Evolutionary conservation across 176 grass and related monocot species (phyloP), one percentile per base, ranked within the genome.

Genomic region (Oryza nivara): DNA sequence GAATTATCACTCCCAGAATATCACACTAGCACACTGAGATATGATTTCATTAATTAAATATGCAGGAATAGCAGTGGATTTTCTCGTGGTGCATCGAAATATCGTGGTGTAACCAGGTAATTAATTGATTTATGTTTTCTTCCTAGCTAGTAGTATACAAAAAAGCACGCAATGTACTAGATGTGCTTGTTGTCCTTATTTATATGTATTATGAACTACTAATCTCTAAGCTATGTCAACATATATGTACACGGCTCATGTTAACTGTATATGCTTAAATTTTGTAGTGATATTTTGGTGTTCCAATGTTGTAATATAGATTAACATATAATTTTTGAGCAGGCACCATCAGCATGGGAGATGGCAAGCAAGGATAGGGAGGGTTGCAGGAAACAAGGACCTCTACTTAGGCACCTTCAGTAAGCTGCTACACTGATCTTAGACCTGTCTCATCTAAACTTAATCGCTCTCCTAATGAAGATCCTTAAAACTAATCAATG

Each of bases 341-440:
- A 91, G 92, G 47, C 92, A 94, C 72, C 92, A 94, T 82, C 92
- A 94, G 34, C 92, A 94, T 65, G 92, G 92, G 11, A 88, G 92
- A 77, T 94, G 92, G 92, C 92, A 94, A 87, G 92, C 92, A 81
- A 94, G 92, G 73, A 94, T 94, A 49, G 92, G 92, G 56, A 81
- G 92, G 80, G 92, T 94, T 77, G 89, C 92, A 34, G 92, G 92
- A 47, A 94, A 94, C 80, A 94, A 94, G 64, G 92, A 91, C 26
- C 86, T 94, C 41, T 94, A 94, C 68, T 65, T 94, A 68, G 92
- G 92, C 47, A 94, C 92, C 68, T 94, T 94, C 89, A 94, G 92
- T 94, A 89, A 88, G 92, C 48, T 71, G 51, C n/a, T 20, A 67
- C 16, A 23, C 46, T 36, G 9, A 52, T 58, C 54, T 3, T 58